phyloP scores from a whole-genome alignment of 768 basidiomycete species.

The Panellus pusillus region DNA sequence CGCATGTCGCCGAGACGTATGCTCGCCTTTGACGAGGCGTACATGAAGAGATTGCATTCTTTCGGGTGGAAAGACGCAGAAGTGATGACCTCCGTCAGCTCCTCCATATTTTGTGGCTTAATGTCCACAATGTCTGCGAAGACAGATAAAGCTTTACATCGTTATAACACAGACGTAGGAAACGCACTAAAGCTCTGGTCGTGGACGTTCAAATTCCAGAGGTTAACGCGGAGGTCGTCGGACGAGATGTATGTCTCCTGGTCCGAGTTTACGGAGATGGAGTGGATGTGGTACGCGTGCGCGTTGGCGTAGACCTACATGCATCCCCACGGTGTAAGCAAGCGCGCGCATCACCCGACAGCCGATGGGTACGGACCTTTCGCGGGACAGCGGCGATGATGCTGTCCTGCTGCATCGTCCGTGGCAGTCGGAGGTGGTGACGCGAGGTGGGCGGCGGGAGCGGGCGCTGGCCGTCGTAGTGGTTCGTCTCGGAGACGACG shows the following conservation, averaged over 20 bases:
- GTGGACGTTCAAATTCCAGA: conserved; percentile 97
- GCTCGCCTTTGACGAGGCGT: conserved; percentile 98
- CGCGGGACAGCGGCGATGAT: conserved; percentile 98
- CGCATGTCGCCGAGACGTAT: conserved; percentile 99
- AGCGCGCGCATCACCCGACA: background rate
- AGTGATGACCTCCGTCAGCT: conserved; percentile 98
- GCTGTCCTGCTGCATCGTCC: conserved; percentile 90
- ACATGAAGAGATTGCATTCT: conserved; percentile 99
- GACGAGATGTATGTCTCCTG: conserved; percentile 99
- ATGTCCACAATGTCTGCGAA: conserved; percentile 95
- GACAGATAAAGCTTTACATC: background rate
- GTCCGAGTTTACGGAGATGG: conserved; percentile 98
- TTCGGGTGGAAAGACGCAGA: conserved; percentile 97
- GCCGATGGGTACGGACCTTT: conserved; percentile 56
- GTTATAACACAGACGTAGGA: background rate
- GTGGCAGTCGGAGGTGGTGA: conserved; percentile 78
- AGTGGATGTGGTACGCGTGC: conserved; percentile 99
- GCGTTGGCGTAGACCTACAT: conserved; percentile 84
- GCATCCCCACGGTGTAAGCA: background rate
- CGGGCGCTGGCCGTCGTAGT: conserved; percentile 74
- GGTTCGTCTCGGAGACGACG: conserved; percentile 95
- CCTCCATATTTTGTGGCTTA: conserved; percentile 99
- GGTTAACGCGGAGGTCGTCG: conserved; percentile 94
- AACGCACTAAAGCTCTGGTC: conserved; percentile 97
- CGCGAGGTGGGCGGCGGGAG: conserved; percentile 58